These are phyloP conservation scores for Rhipidocladum racemiflorum DNA, from an alignment of 176 grass and related monocot species.

Conservation along the genomic window DNA sequence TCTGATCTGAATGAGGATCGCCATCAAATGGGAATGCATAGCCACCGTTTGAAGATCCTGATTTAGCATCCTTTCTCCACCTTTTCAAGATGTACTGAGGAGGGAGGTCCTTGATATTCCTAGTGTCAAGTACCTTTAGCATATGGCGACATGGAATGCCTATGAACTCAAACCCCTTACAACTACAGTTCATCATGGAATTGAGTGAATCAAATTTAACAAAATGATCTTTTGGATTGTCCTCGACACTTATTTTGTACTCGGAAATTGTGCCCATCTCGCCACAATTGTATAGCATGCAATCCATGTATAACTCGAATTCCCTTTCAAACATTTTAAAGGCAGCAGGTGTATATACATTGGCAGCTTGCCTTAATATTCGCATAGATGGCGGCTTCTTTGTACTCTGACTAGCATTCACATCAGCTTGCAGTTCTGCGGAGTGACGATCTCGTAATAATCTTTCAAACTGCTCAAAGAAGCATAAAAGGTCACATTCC, in stretches of 20 bases:
- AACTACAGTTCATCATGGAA: slow-evolving; percentile 62
- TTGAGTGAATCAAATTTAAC: slow-evolving; percentile 83
- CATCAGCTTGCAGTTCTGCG: slow-evolving; percentile 68
- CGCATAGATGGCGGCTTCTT: slow-evolving; percentile 88
- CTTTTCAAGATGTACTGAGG: slow-evolving; percentile 70
- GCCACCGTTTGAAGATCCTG: slow-evolving; percentile 33
- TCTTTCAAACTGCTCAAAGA: slow-evolving; percentile 76
- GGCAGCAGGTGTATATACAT: slow-evolving; percentile 79
- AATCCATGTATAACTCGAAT: slow-evolving; percentile 98
- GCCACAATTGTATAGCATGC: slow-evolving; percentile 70
- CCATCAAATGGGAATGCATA: slow-evolving; percentile 46
- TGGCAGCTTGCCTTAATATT: slow-evolving; percentile 77
- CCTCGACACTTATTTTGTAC: slow-evolving; percentile 64
- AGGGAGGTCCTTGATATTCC: slow-evolving; percentile 90
- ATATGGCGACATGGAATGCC: slow-evolving; percentile 86
- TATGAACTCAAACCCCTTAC: slow-evolving; percentile 80
- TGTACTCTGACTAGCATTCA: slow-evolving; percentile 50
- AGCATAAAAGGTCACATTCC: slow-evolving; percentile 58
- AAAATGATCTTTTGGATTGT: slow-evolving; percentile 65
- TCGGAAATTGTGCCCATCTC: slow-evolving; percentile 64
- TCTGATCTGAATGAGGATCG: slow-evolving; percentile 42
- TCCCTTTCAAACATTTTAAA: slow-evolving; percentile 97
- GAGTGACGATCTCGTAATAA: slow-evolving; percentile 56
- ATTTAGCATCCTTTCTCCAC: slow-evolving; percentile 89
- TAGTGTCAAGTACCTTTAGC: slow-evolving; percentile 81